phyloP scores from a whole-genome alignment of 192 early-diverging fungal genomes.

The Linnemannia zychae region DNA sequence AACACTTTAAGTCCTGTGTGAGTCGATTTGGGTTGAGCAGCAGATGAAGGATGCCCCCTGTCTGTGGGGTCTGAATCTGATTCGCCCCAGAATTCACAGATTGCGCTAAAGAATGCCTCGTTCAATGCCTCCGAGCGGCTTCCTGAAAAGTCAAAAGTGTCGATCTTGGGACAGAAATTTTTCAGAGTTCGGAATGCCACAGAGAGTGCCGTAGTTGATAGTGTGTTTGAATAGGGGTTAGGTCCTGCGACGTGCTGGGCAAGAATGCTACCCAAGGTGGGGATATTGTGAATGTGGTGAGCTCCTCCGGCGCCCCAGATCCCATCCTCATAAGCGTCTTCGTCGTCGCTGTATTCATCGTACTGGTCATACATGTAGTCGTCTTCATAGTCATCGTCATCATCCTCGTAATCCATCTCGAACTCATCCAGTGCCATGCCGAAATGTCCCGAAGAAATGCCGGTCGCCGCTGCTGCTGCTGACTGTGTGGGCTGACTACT shows the following conservation, averaged over 20 bases:
- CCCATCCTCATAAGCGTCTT: not conserved
- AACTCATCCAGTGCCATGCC: not conserved
- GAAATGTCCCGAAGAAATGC: not conserved
- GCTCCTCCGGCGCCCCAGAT: not conserved
- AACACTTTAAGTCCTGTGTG: conserved; percentile 11
- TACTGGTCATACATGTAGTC: not conserved
- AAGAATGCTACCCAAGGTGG: not conserved
- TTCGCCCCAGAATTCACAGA: conserved; percentile 34
- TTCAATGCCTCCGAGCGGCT: conserved; percentile 18
- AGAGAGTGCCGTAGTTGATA: not conserved
- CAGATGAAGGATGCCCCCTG: not conserved
- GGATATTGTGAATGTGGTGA: not conserved
- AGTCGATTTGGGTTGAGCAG: not conserved
- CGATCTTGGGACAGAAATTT: conserved; percentile 24
- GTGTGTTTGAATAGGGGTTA: not conserved
- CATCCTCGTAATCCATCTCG: conserved; percentile 8
- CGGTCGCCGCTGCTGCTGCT: not conserved
- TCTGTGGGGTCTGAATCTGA: not conserved
- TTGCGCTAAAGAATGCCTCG: not conserved
- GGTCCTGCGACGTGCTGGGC: not conserved
- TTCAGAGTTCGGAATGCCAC: conserved; percentile 6
- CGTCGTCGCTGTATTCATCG: not conserved
- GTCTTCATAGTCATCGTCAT: not conserved
- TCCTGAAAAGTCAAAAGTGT: conserved; percentile 41
- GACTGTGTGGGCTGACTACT: not conserved